Evolutionary conservation across 129 eudicot species (phyloP), one percentile per base, ranked within the genome.

Genomic region (Daucus carota): DNA sequence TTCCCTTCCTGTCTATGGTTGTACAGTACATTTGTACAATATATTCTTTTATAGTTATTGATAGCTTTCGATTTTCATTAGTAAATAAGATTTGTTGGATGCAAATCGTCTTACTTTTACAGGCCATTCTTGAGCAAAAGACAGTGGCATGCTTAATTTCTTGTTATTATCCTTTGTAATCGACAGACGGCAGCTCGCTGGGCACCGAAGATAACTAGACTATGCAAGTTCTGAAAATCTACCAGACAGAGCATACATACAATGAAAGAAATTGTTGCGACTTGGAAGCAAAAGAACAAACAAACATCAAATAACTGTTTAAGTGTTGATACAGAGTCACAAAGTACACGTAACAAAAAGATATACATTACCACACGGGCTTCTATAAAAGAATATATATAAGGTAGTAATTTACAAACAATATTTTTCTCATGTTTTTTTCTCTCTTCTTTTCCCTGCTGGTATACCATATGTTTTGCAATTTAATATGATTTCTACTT

Each of bases 401-500:
- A 24, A 20, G 18, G 20, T 18, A 50, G 15, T 57, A 57, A 57
- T 57, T 57, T 57, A 57, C 65, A 57, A 57, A 8, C 65, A 57
- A 57, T 57, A 28, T 10, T 57, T 24, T 57, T n/a, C 31, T 54
- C 9, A 1, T 0, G 65, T 57, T 54, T 29, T 54, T 54, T 28
- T 54, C 40, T 36, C 52, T 9, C 50, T 48, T 29, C 15, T 9
- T 74, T 48, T 29, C 15, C 6, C 72, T 3, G 81, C 78, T 72
- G 79, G 77, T 79, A 75, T 47, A 74, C 75, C 77, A 57, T 57
- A 57, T 57, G 14, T 3, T 8, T 57, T 57, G 31, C 28, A 57
- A 2, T 76, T 77, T 38, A 46, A 77, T 38, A 84, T 62, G 74
- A 83, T 77, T 83, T 81, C 80, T 80, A 66, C 26, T 22, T 22